A percentile compares a stretch with the other conserved stretches of the same genome.
These are phyloP conservation scores for Agaricales sp. DNA, from an alignment of 1,284 basidiomycete genomes.

Conservation along the genomic window DNA sequence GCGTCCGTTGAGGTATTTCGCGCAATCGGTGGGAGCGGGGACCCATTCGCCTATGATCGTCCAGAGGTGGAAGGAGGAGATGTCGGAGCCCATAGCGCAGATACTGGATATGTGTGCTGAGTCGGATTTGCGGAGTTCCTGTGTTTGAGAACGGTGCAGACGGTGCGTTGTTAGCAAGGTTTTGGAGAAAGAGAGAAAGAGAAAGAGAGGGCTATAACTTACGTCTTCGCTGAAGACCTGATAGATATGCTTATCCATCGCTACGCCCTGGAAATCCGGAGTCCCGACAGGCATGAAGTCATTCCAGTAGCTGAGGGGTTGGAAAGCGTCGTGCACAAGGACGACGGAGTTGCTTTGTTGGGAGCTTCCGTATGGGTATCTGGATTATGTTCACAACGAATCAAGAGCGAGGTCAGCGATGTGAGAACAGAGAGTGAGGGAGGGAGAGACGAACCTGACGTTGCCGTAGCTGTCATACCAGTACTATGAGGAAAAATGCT, in stretches of 20 bases:
- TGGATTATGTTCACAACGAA: too few species aligned
- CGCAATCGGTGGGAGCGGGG: slow-evolving; percentile 78
- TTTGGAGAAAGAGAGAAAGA: not conserved
- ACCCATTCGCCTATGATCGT: slow-evolving; percentile 82
- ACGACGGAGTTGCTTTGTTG: slow-evolving; percentile 1
- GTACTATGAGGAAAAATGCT: not conserved
- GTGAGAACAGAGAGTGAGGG: not conserved
- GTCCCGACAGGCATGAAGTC: slow-evolving; percentile 55
- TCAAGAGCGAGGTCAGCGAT: not conserved
- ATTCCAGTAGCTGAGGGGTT: slow-evolving; percentile 65
- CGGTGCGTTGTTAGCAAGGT: not conserved
- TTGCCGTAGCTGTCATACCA: not conserved
- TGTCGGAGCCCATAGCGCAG: slow-evolving; percentile 37
- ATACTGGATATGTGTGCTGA: slow-evolving; percentile 50
- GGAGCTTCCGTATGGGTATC: slow-evolving; percentile 2
- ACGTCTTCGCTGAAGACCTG: slow-evolving; percentile 65
- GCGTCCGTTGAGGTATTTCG: slow-evolving; percentile 66
- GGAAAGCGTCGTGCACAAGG: slow-evolving; percentile 75
- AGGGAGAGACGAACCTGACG: not conserved
- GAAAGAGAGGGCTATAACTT: slow-evolving; percentile 15
- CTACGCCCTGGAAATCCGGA: slow-evolving; percentile 54
- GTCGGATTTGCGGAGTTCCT: slow-evolving; percentile 38
- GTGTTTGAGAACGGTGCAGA: too few species aligned
- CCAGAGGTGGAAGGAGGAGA: slow-evolving; percentile 58
- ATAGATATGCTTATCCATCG: slow-evolving; percentile 79